phyloP scores from a whole-genome alignment of 306 rosid species.

The Cyclanthera cordifolia region DNA sequence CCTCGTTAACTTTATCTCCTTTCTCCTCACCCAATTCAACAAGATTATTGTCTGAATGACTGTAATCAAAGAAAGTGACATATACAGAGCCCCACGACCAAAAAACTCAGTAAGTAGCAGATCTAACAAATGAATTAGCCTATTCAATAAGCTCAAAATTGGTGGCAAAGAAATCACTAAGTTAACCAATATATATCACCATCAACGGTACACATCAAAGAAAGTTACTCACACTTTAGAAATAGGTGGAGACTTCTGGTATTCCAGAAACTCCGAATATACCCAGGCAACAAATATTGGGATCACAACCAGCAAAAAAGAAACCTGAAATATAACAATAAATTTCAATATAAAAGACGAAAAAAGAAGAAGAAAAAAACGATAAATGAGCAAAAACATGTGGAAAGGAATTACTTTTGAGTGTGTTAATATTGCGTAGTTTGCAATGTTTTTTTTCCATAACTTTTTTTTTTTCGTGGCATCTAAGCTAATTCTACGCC shows the following conservation, averaged over 20 bases:
- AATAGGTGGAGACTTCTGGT: conserved; percentile 48
- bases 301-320: conserved; percentile 73
- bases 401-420: not conserved
- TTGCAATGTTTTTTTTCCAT: not conserved
- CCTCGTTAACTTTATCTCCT: conserved; percentile 53
- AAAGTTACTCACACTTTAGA: conserved; percentile 66
- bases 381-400: not conserved
- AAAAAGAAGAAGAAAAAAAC: not conserved
- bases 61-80: conserved; percentile 27
- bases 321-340: conserved; percentile 40
- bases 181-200: not conserved
- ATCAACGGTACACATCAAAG: not conserved
- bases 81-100: conserved; percentile 11
- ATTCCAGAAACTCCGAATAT: conserved; percentile 85
- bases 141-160: not conserved
- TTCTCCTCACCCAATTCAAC: conserved; percentile 21
- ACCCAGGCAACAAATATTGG: conserved; percentile 85
- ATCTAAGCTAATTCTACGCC: not conserved
- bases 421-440: not conserved
- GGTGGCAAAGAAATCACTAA: too few species aligned
- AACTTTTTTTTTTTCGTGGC: not conserved
- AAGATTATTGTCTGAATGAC: conserved; percentile 80
- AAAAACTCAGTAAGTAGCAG: conserved; percentile 13
- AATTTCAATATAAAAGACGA: not conserved
- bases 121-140: not conserved